phyloP scores from a whole-genome alignment of 1,284 basidiomycete genomes.

The Papiliotrema flavescens region DNA sequence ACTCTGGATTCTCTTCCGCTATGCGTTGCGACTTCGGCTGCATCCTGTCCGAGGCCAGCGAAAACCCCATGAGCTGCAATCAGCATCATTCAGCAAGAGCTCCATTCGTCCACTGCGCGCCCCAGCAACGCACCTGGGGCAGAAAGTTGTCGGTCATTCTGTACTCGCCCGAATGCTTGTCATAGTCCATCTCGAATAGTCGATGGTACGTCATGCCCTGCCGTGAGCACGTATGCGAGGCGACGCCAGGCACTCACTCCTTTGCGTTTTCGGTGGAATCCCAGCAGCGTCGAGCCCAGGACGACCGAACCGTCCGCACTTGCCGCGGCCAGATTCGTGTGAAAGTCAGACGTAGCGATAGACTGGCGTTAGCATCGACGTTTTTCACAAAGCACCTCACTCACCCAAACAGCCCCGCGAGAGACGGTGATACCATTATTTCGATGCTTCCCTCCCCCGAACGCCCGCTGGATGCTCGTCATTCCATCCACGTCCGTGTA shows the following conservation, averaged over 20 bases:
- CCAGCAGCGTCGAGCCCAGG: slow-evolving; percentile 17
- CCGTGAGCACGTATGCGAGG: neutral
- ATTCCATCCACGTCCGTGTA: slow-evolving; percentile 40
- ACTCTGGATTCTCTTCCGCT: slow-evolving; percentile 8
- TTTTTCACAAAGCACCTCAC: slow-evolving; percentile 19
- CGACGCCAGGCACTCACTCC: slow-evolving; percentile 13
- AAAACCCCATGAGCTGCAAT: neutral
- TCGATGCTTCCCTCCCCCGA: slow-evolving; percentile 13
- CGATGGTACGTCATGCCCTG: slow-evolving; percentile 76
- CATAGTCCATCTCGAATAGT: slow-evolving; percentile 82
- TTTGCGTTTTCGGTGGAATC: slow-evolving; percentile 25
- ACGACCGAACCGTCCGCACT: slow-evolving; percentile 73
- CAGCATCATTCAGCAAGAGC: too few relatives aligned
- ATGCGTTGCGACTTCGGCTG: neutral
- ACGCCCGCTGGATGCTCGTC: slow-evolving; percentile 27
- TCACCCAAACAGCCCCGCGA: slow-evolving; percentile 72
- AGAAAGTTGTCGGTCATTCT: slow-evolving; percentile 79
- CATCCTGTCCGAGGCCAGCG: slow-evolving; percentile 5
- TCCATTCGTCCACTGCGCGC: neutral
- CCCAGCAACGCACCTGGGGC: slow-evolving; percentile 57
- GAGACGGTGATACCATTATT: slow-evolving; percentile 21
- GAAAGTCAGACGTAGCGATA: slow-evolving; percentile 72
- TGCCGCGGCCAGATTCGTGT: slow-evolving; percentile 75
- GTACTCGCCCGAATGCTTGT: slow-evolving; percentile 63
- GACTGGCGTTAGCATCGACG: slow-evolving; percentile 52